phyloP scores from a whole-genome alignment of 192 early-diverging fungal genomes.

The Mortierella alpina region DNA sequence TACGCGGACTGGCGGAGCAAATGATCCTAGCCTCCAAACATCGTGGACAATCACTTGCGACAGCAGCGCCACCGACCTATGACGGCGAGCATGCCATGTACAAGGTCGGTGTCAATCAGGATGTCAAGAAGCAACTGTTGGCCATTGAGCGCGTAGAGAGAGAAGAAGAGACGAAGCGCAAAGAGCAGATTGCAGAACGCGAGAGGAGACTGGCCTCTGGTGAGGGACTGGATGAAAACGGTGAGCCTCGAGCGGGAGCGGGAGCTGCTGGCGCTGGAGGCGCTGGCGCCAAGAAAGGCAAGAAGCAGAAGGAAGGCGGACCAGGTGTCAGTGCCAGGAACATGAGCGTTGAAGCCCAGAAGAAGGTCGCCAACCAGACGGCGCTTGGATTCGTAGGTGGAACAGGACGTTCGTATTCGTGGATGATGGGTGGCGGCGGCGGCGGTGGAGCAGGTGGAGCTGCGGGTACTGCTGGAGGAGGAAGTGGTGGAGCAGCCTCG shows the following conservation, averaged over 20 bases:
- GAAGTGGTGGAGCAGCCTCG: constrained; percentile 14
- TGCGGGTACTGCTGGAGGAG: constrained; percentile 10
- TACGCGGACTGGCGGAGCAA: constrained; percentile 71
- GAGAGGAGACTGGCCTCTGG: constrained; percentile 49
- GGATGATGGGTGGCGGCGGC: constrained; percentile 48
- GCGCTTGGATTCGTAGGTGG: constrained; percentile 46
- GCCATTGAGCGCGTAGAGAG: constrained; percentile 77
- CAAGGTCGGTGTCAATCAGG: constrained; percentile 72
- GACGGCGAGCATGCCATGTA: constrained; percentile 70
- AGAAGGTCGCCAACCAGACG: constrained; percentile 52
- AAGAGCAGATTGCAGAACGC: constrained; percentile 57
- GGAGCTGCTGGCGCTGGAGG: constrained; percentile 14
- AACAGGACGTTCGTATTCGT: constrained; percentile 39
- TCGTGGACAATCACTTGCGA: constrained; percentile 69
- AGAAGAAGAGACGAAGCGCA: constrained; percentile 70
- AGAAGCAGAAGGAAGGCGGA: constrained; percentile 47
- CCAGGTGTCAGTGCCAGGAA: constrained; percentile 61
- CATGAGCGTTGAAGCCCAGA: constrained; percentile 38
- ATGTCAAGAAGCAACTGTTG: constrained; percentile 75
- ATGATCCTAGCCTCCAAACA: constrained; percentile 80
- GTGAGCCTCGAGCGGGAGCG: constrained; percentile 16
- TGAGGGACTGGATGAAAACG: constrained; percentile 51
- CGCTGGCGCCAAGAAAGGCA: constrained; percentile 24
- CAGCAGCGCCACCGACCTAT: constrained; percentile 68
- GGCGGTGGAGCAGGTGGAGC: constrained; percentile 36